A percentile compares a stretch with the other conserved stretches of the same genome.
Evolutionary conservation across 2,329 filamentous ascomycete species (phyloP).

Genomic region (Trichocomaceae sp.): DNA sequence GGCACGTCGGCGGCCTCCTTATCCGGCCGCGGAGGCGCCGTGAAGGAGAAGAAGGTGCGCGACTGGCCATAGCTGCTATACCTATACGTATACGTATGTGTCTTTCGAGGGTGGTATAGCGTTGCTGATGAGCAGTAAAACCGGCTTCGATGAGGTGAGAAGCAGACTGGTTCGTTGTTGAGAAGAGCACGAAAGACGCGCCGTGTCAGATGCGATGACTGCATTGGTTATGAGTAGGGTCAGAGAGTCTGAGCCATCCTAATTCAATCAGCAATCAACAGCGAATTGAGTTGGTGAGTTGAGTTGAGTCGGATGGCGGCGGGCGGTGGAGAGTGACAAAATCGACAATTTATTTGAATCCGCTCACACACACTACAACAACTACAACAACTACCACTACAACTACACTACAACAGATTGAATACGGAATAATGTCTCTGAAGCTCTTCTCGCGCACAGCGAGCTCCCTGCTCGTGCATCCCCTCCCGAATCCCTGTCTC

Average conservation of each 20-base stretch:
- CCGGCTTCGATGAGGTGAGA: too few relatives aligned
- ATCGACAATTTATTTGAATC: too few relatives aligned
- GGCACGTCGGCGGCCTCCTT: slow-evolving; percentile 58
- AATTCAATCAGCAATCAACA: too few relatives aligned
- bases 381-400: too few relatives aligned
- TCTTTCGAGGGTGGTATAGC: slow-evolving; percentile 22
- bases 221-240: too few relatives aligned
- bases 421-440: slow-evolving; percentile 8
- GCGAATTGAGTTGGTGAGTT: too few relatives aligned
- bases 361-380: too few relatives aligned
- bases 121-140: not conserved
- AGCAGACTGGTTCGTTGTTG: slow-evolving; percentile 36
- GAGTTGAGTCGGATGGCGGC: too few relatives aligned
- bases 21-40: slow-evolving; percentile 47
- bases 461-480: not conserved
- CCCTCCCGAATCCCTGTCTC: not conserved
- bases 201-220: slow-evolving; percentile 37
- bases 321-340: slow-evolving; percentile 3
- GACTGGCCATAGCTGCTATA: slow-evolving; percentile 32
- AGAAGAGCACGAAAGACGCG: slow-evolving; percentile 41
- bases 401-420: too few relatives aligned
- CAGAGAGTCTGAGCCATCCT: too few relatives aligned
- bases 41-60: slow-evolving; percentile 30
- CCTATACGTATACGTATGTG: too few relatives aligned
- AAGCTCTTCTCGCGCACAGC: slow-evolving; percentile 2